Evolutionary conservation across 345 rosid genomes (phyloP).

Genomic region (Citrus mangshanensis): DNA sequence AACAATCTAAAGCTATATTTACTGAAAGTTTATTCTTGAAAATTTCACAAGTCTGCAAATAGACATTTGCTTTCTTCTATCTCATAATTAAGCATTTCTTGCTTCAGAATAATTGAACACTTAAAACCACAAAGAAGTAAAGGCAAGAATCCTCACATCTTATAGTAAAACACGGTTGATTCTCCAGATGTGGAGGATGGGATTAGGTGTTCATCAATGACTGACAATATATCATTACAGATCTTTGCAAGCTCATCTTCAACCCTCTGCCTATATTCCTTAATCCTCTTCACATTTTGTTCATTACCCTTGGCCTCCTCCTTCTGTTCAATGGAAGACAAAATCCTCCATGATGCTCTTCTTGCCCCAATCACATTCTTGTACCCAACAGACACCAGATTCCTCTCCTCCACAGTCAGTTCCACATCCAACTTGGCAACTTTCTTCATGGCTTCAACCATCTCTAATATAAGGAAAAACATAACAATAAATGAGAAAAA

Average conservation of each 20-base stretch:
- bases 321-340: constrained; percentile 83
- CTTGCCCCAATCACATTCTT: constrained; percentile 86
- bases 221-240: constrained; percentile 64
- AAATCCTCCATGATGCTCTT: constrained; percentile 71
- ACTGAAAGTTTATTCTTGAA: background rate
- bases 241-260: constrained; percentile 76
- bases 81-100: background rate
- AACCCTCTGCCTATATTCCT: constrained; percentile 62
- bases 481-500: background rate
- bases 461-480: constrained; percentile 39
- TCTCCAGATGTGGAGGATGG: constrained; percentile 74
- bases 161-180: constrained; percentile 76
- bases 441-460: constrained; percentile 86
- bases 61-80: background rate
- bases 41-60: background rate
- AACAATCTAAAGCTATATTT: background rate
- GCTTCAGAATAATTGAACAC: background rate
- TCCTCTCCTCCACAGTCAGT: constrained; percentile 80
- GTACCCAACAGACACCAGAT: constrained; percentile 80
- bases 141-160: constrained; percentile 48
- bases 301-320: constrained; percentile 79
- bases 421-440: constrained; percentile 70
- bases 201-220: constrained; percentile 61
- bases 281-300: constrained; percentile 64
- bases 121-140: background rate